Base-by-base conservation (phyloP, 106 monocot species). In the Iris macrosiphon region DNA sequence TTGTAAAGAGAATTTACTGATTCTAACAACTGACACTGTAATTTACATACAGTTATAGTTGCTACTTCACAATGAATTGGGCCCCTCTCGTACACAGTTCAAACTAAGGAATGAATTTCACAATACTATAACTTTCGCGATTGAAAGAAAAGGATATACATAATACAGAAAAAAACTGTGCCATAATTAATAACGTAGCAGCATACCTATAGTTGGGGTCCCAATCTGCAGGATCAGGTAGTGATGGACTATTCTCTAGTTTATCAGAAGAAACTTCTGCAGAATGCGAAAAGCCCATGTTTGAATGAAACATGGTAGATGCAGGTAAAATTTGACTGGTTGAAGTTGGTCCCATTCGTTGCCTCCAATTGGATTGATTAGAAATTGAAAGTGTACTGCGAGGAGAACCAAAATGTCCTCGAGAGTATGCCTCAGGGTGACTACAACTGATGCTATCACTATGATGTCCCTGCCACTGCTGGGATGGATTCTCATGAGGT, bases 151-250 rank as follows among this genome's bases (percentile, higher is more conserved):
- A n/a, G n/a, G n/a, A n/a, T n/a, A n/a, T n/a, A n/a, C n/a, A n/a
- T n/a, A n/a, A n/a, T n/a, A n/a, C n/a, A n/a, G n/a, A n/a, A n/a
- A n/a, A n/a, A n/a, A n/a, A n/a, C n/a, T n/a, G n/a, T n/a, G n/a
- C n/a, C n/a, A n/a, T n/a, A n/a, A n/a, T n/a, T n/a, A n/a, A n/a
- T n/a, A n/a, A n/a, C n/a, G n/a, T n/a, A n/a, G n/a, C n/a, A n/a
- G n/a, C n/a, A 32, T 73, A 98, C 98, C 98, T 98, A 55, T 91
- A 98, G 46, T 83, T 67, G 32, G 98, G 98, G 61, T 91, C 91
- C 98, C 98, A 98, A 70, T 91, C 91, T 42, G 80, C 91, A 46
- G 93, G 84, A 62, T 88, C 60, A 33, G 67, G 87, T 26, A 67
- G 8, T 31, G 63, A 71, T 34, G 75, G 84, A 56, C 70, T 78